These are phyloP conservation scores for Aspergillus udagawae DNA, from an alignment of 2,329 filamentous ascomycete genomes.

Conservation along the genomic window DNA sequence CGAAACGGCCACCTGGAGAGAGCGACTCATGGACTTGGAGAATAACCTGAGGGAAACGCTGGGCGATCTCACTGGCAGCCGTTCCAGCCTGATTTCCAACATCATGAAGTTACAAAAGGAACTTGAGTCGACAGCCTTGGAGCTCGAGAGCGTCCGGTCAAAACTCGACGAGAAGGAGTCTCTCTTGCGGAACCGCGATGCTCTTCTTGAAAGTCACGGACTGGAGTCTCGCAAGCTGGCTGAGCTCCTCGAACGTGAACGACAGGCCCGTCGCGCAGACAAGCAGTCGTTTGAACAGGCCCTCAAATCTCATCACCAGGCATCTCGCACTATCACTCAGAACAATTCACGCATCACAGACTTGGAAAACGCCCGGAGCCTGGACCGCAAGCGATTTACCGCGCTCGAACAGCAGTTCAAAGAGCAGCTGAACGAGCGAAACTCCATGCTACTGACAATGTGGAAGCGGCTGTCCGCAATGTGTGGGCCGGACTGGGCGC, in stretches of 20 bases:
- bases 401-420: slow-evolving; percentile 74
- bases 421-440: slow-evolving; percentile 85
- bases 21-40: slow-evolving; percentile 84
- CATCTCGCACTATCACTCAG: slow-evolving; percentile 77
- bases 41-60: slow-evolving; percentile 81
- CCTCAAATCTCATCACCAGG: slow-evolving; percentile 81
- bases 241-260: slow-evolving; percentile 88
- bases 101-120: slow-evolving; percentile 85
- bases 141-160: slow-evolving; percentile 73
- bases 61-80: slow-evolving; percentile 80
- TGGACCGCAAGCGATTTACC: slow-evolving; percentile 73
- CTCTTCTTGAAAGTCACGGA: slow-evolving; percentile 80
- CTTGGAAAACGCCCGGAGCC: slow-evolving; percentile 72
- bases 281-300: slow-evolving; percentile 84
- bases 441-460: slow-evolving; percentile 78
- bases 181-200: slow-evolving; percentile 83
- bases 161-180: slow-evolving; percentile 86
- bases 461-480: slow-evolving; percentile 85
- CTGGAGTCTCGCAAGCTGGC: slow-evolving; percentile 80
- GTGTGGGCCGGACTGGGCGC: slow-evolving; percentile 88
- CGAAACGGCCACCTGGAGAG: slow-evolving; percentile 87
- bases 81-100: slow-evolving; percentile 78
- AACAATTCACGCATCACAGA: slow-evolving; percentile 82
- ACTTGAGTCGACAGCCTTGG: slow-evolving; percentile 75
- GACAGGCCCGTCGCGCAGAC: slow-evolving; percentile 77